Conservation (phyloP, 192 early-diverging fungal species). For the Coemansia nantahalensis region DNA sequence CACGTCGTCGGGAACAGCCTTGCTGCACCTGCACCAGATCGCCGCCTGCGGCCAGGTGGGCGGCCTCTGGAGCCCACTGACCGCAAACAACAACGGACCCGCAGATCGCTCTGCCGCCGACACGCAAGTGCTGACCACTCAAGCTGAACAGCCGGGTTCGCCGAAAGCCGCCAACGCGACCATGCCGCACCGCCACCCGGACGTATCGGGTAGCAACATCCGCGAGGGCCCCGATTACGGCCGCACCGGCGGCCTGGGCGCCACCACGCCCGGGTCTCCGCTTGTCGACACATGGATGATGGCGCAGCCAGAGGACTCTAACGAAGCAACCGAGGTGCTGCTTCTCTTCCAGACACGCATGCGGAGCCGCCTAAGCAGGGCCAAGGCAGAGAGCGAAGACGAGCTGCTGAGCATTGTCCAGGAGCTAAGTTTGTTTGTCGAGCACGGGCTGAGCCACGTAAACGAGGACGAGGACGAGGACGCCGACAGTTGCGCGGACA, state of each 20-base stretch:
- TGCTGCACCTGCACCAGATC: constrained; percentile 19
- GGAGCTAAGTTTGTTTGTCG: constrained; percentile 38
- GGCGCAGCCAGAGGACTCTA: not conserved
- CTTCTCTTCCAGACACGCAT: constrained; percentile 23
- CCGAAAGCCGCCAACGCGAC: no score
- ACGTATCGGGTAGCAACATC: no score
- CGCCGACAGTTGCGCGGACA: not conserved
- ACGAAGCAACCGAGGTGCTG: constrained; percentile 20
- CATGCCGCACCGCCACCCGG: no score
- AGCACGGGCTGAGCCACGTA: constrained; percentile 45
- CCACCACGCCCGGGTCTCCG: no score
- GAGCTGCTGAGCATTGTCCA: constrained; percentile 43
- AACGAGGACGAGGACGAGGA: constrained; percentile 20
- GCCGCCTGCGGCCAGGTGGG: constrained; percentile 7
- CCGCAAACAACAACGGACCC: not conserved
- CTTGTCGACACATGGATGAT: not conserved
- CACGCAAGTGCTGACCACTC: no score
- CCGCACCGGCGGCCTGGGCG: no score
- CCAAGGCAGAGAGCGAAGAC: constrained; percentile 36
- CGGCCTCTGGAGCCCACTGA: not conserved
- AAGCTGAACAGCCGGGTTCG: no score
- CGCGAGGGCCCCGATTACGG: no score
- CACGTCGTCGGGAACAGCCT: constrained; percentile 5
- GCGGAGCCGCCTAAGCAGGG: constrained; percentile 16
- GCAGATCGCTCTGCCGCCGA: no score